Conservation (phyloP, 164 flowering plant genomes). For the Berberis vulgaris region DNA sequence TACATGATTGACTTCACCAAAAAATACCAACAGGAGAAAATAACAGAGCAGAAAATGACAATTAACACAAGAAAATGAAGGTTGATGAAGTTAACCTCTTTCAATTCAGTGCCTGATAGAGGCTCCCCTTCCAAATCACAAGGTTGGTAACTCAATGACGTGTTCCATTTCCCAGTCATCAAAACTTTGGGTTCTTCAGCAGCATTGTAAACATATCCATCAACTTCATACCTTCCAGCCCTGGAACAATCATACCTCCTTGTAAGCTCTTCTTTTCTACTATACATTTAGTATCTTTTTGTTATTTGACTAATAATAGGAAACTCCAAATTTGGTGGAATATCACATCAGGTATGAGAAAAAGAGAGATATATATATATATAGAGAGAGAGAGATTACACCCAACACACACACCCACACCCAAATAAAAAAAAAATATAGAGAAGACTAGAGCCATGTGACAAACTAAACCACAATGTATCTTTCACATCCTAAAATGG, state of each 20-base stretch:
- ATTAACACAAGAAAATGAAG: background rate
- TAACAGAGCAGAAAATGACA: background rate
- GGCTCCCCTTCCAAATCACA: slow-evolving; percentile 90
- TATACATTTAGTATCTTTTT: too few species aligned
- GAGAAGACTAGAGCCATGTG: too few species aligned
- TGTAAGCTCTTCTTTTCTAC: background rate
- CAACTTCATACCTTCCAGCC: slow-evolving; percentile 83
- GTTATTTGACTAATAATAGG: too few species aligned
- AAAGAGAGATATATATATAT: too few species aligned
- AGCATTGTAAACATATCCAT: slow-evolving; percentile 80
- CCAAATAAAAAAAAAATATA: too few species aligned
- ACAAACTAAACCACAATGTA: too few species aligned
- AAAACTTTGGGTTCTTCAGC: slow-evolving; percentile 72
- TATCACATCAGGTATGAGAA: too few species aligned
- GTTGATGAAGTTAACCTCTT: slow-evolving; percentile 40
- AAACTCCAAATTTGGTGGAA: too few species aligned
- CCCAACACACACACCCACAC: too few species aligned
- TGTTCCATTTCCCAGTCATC: slow-evolving; percentile 92
- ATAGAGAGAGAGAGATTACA: too few species aligned
- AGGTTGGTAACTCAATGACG: slow-evolving; percentile 69
- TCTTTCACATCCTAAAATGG: too few species aligned
- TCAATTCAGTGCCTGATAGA: slow-evolving; percentile 58
- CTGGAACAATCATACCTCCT: slow-evolving; percentile 23
- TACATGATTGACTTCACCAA: background rate
- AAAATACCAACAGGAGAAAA: background rate